These are phyloP conservation scores for Lipomyces sp. DNA, from an alignment of 805 yeast genomes.

Conservation along the genomic window DNA sequence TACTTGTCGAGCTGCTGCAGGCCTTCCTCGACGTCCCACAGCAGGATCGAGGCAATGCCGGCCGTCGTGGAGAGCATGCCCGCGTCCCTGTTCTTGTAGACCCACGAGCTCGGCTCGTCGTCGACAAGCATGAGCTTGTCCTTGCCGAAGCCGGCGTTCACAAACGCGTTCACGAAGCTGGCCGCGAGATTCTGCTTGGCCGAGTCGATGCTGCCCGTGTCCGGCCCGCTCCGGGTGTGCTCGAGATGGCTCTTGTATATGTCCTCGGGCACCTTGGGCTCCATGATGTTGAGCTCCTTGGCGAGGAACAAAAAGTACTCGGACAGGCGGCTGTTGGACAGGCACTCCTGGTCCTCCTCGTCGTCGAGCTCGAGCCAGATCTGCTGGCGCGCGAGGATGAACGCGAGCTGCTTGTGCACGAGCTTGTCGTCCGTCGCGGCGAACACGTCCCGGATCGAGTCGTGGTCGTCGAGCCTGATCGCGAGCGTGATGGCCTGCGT, in stretches of 20 bases:
- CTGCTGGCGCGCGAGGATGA: slow-evolving; percentile 82
- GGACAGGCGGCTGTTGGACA: slow-evolving; percentile 72
- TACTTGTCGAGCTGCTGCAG: slow-evolving; percentile 85
- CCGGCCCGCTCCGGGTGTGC: slow-evolving; percentile 54
- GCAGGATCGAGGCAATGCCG: slow-evolving; percentile 79
- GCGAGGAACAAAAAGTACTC: slow-evolving; percentile 77
- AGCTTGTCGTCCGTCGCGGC: slow-evolving; percentile 67
- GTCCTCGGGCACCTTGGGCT: slow-evolving; percentile 93
- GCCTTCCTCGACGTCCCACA: slow-evolving; percentile 90
- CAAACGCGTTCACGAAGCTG: slow-evolving; percentile 87
- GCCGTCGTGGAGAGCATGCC: slow-evolving; percentile 94
- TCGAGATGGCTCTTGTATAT: slow-evolving; percentile 89
- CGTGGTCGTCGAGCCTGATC: slow-evolving; percentile 79
- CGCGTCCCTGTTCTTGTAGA: slow-evolving; percentile 83
- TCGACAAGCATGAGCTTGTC: slow-evolving; percentile 71
- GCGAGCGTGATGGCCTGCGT: slow-evolving; percentile 91
- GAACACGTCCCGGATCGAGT: slow-evolving; percentile 73
- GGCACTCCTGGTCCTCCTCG: slow-evolving; percentile 72
- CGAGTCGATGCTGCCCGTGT: slow-evolving; percentile 60
- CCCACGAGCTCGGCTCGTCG: slow-evolving; percentile 75
- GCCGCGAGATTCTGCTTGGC: slow-evolving; percentile 94
- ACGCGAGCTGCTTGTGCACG: slow-evolving; percentile 85
- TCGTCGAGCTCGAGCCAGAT: slow-evolving; percentile 60
- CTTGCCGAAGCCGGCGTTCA: slow-evolving; percentile 85
- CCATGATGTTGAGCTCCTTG: slow-evolving; percentile 81